Base-by-base conservation (phyloP, 257 asterid genomes). In the Petunia secreta region DNA sequence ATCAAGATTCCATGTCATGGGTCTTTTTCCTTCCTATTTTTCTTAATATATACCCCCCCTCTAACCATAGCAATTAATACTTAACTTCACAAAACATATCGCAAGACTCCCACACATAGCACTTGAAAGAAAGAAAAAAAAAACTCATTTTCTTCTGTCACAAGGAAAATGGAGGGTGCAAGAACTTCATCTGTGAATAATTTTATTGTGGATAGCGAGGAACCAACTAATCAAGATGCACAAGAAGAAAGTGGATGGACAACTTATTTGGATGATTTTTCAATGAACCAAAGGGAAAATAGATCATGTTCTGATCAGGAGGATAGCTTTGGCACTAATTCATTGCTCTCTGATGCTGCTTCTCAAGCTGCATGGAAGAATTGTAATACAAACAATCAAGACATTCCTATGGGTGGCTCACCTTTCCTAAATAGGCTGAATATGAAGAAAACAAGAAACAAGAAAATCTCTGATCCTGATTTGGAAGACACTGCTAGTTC, bases 401-500 rank as follows among this genome's bases (percentile, higher is more conserved):
- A 57, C 44, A 48, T 82, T 11, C 11, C 81, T 11, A 15, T 85
- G 3, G 0, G 5, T 34, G 77, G 39, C 55, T 84, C 80, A 4
- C 69, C 83, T 38, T 54, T 77, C 37, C 84, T 84, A 4, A 85
- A 64, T 63, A 87, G 83, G 57, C 64, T 90, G 85, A 87, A 87
- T 52, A 79, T 88, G 73, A 86, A 85, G 80, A 87, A 86, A 25
- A 53, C 74, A 58, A 34, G 48, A 57, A 83, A 82, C 66, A 85
- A 78, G 38, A 80, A 74, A 67, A 75, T 81, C 8, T 68, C 71
- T 75, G 90, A 88, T 25, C 80, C 80, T 58, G 94, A 89, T 63
- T 85, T 90, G 84, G 93, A 92, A 86, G 97, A 91, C 75, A 92
- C 97, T 4, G 97, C 96, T 9, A 86, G 92, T 50, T 92, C 97